Evolutionary conservation across 805 yeast species (phyloP), one percentile per base, ranked within the genome.

Genomic region (Metschnikowia noctiluminum): DNA sequence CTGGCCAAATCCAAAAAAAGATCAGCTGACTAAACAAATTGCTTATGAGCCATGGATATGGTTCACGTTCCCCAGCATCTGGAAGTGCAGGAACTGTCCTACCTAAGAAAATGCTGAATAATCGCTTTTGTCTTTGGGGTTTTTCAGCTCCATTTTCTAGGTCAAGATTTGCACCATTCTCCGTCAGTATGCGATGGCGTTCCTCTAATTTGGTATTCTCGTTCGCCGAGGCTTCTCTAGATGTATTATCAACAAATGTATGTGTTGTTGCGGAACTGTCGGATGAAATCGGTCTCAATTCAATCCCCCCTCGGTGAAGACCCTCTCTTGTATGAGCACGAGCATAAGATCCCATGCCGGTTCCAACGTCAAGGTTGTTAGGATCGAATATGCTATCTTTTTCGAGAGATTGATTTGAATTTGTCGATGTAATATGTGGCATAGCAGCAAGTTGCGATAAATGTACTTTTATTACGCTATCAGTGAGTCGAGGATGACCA

Each of bases 41-140:
- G 11, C 62, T 52, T 5, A 34, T 42, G 39, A 64, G 66, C 69
- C 81, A 71, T 1, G 85, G 85, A 53, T 71, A 82, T 1, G 63
- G 58, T 21, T 58, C 62, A 48, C 87, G 66, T 50, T 83, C 87
- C 10, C 77, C 80, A 6, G 70, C 74, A 6, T 57, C 32, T 1
- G 84, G 82, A 2, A 82, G 60, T 0, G 77, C 77, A 0, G 84
- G 82, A 0, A 80, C 73, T 30, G 14, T 16, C 38, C 71, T 78
- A 26, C 78, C 59, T 54, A 81, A 74, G 30, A 81, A 48, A 48
- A 76, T 77, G 1, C 82, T 70, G 49, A 84, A 76, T 41, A 76
- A 42, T 51, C 87, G 68, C 50, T 71, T 73, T 57, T 82, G 81
- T 71, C 55, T 76, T 60, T 49, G 9, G 38, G 30, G 36, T n/a